Evolutionary conservation across 2,329 filamentous ascomycete genomes (phyloP).

Genomic region (Fusarium sp.): DNA sequence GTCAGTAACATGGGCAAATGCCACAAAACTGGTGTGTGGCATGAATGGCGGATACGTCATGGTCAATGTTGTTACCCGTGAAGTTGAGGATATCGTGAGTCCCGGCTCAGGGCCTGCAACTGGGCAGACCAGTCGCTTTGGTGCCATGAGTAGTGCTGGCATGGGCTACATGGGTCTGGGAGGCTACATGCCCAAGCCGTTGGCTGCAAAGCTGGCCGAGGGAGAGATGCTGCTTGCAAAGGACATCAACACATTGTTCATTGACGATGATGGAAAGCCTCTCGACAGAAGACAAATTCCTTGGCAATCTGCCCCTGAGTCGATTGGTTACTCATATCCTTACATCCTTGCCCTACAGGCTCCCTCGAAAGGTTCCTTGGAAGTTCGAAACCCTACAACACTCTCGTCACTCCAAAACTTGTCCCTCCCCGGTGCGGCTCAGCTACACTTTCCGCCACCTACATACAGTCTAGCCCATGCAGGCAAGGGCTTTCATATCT

Average conservation of each 20-base stretch:
- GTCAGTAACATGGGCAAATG: slow-evolving; percentile 89
- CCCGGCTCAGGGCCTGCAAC: slow-evolving; percentile 75
- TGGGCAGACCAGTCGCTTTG: slow-evolving; percentile 78
- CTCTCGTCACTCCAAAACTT: slow-evolving; percentile 90
- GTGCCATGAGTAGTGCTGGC: slow-evolving; percentile 82
- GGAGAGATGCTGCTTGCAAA: slow-evolving; percentile 94
- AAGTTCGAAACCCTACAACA: slow-evolving; percentile 93
- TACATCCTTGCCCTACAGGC: slow-evolving; percentile 90
- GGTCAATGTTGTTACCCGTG: slow-evolving; percentile 81
- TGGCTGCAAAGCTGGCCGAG: slow-evolving; percentile 83
- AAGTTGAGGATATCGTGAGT: slow-evolving; percentile 81
- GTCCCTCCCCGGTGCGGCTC: slow-evolving; percentile 80
- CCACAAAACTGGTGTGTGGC: slow-evolving; percentile 86
- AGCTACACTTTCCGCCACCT: slow-evolving; percentile 91
- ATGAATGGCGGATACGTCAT: slow-evolving; percentile 92
- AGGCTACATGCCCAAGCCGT: slow-evolving; percentile 88
- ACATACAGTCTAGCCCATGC: slow-evolving; percentile 95
- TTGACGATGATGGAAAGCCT: slow-evolving; percentile 83
- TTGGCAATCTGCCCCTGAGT: slow-evolving; percentile 88
- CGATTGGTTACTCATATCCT: slow-evolving; percentile 95
- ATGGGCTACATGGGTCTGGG: slow-evolving; percentile 98
- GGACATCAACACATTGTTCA: slow-evolving; percentile 94
- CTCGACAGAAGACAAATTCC: slow-evolving; percentile 89
- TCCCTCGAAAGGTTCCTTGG: slow-evolving; percentile 83
- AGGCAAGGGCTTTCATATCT: slow-evolving; percentile 93